Base-by-base conservation (phyloP, 352 stramenopile genomes). In the Blastocystis sp. region DNA sequence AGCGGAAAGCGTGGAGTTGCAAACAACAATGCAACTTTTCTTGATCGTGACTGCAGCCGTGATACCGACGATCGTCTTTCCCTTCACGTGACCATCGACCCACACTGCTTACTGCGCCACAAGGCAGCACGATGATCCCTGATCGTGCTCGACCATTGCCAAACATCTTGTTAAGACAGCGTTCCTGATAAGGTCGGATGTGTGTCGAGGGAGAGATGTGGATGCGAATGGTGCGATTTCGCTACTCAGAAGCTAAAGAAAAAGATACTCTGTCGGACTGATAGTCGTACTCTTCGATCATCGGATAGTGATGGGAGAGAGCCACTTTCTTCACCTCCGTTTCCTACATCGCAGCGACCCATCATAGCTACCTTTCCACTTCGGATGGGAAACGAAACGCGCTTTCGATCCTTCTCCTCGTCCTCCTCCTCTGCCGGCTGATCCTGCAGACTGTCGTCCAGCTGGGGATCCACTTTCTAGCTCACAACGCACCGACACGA, bases 201-300 rank as follows among this genome's bases (percentile, higher is more conserved):
- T 94, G 93, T 64, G 95, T 97, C 6, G 94, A 96, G 64, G 94
- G 94, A 75, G 95, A 93, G 91, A 91, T 95, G 63, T 94, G 91
- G 81, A 95, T 94, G 34, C 91, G 92, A 7, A 96, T 91, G 30
- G 92, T 91, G 4, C 92, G 92, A 91, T 95, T 96, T 8, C 91
- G 76, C 43, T 91, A 18, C 18, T 39, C n/a, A 26, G 43, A 8
- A 43, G 47, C 16, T 3, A 34, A 26, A 78, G 41, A 6, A 59
- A 30, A 65, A 34, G 7, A 7, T 20, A 79, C 69, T 3, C 91
- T 91, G 91, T 98, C 95, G 87, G 95, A 93, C 9, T 93, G 92
- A 92, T 99, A 99, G 91, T 99, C 97, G 92, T 99, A 99, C 93
- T 99, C 97, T 90, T 99, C 97, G 96, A 99, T 99, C 11, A 99